Conservation (phyloP, 768 basidiomycete genomes). For the Nidularia pulvinata region DNA sequence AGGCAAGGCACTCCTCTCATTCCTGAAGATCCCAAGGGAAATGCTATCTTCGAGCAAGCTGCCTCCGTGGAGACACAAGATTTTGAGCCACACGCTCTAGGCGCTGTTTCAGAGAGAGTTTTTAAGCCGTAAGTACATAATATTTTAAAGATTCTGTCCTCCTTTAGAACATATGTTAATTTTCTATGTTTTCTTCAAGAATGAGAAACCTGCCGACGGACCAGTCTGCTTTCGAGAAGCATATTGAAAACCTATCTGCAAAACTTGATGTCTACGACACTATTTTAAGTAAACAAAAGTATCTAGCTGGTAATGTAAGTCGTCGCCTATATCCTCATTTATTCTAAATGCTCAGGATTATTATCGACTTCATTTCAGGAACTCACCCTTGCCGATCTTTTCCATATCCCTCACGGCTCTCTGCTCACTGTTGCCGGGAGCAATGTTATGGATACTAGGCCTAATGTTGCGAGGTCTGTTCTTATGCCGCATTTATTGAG, state of each 20-base stretch:
- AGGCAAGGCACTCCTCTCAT: slow-evolving; percentile 45
- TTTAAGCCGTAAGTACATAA: slow-evolving; percentile 43
- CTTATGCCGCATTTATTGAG: too few species aligned
- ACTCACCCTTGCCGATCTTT: slow-evolving; percentile 58
- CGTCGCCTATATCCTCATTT: slow-evolving; percentile 42
- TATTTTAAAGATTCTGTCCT: neutral
- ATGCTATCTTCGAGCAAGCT: slow-evolving; percentile 32
- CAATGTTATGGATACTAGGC: slow-evolving; percentile 28
- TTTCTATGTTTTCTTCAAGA: neutral
- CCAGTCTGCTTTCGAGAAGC: slow-evolving; percentile 19
- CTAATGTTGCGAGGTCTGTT: slow-evolving; percentile 28
- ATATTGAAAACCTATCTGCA: slow-evolving; percentile 23
- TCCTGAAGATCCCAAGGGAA: slow-evolving; percentile 35
- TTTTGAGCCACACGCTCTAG: slow-evolving; percentile 41
- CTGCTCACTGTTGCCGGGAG: slow-evolving; percentile 15
- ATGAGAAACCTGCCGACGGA: slow-evolving; percentile 16
- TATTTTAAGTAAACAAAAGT: slow-evolving; percentile 51
- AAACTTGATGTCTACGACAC: slow-evolving; percentile 55
- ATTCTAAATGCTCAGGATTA: neutral
- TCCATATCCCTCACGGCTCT: slow-evolving; percentile 45
- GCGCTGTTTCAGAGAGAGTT: slow-evolving; percentile 46
- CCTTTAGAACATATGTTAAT: neutral
- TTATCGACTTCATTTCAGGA: slow-evolving; percentile 9
- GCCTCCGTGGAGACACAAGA: slow-evolving; percentile 49
- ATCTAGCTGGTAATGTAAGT: slow-evolving; percentile 27